A percentile compares a stretch with the other conserved stretches of the same genome.
These are phyloP conservation scores for Elongisporangium undulatum DNA, from an alignment of 352 stramenopile species.

Conservation along the genomic window DNA sequence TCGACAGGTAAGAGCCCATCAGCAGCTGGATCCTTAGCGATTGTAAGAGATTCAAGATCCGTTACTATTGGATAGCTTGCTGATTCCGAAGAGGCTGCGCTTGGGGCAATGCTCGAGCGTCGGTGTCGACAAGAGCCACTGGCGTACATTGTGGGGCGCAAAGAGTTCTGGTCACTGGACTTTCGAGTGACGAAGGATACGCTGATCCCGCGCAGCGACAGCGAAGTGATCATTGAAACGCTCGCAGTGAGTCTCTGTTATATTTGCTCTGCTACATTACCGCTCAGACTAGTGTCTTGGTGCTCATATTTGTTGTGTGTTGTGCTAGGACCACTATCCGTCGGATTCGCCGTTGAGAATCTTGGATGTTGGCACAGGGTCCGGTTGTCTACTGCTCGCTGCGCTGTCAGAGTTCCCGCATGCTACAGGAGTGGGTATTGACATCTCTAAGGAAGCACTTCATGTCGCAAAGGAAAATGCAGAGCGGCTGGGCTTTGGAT, in stretches of 20 bases:
- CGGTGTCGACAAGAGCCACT: constrained; percentile 50
- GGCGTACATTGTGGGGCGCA: constrained; percentile 57
- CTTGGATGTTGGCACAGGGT: constrained; percentile 70
- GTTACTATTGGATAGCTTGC: neutral
- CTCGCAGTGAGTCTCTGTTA: constrained; percentile 28
- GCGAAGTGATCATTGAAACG: constrained; percentile 75
- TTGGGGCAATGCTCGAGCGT: constrained; percentile 18
- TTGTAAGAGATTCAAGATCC: neutral
- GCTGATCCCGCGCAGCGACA: constrained; percentile 79
- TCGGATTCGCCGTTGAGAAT: constrained; percentile 31
- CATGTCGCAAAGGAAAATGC: constrained; percentile 51
- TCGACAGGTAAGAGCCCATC: constrained; percentile 19
- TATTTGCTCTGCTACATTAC: neutral
- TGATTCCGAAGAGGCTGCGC: constrained; percentile 21
- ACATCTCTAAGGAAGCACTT: constrained; percentile 55
- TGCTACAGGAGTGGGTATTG: constrained; percentile 50
- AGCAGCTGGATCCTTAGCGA: neutral
- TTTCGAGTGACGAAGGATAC: constrained; percentile 52
- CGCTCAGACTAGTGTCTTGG: neutral
- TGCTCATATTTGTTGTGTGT: neutral
- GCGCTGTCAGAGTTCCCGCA: constrained; percentile 53
- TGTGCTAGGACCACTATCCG: constrained; percentile 33
- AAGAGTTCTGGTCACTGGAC: constrained; percentile 76
- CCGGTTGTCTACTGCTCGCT: constrained; percentile 59
- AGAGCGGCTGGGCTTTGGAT: constrained; percentile 11